Conservation (phyloP, 2,329 filamentous ascomycete genomes). For the Colletotrichum sp. region DNA sequence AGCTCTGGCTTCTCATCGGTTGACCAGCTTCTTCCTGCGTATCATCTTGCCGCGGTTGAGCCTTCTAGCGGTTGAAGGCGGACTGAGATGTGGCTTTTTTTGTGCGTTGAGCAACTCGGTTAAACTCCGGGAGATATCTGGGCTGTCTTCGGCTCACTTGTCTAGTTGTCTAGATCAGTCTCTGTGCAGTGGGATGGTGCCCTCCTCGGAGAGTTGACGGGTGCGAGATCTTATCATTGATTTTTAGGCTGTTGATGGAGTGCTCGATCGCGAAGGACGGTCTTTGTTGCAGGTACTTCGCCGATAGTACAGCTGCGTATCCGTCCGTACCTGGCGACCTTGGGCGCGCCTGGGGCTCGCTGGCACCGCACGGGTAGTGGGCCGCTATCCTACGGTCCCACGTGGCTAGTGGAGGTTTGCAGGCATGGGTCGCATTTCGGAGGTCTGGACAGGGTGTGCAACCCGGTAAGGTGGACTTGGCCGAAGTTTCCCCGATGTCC, state of each 20-base stretch:
- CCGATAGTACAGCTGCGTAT: neutral
- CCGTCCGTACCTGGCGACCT: neutral
- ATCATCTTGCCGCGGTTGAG: too few relatives aligned
- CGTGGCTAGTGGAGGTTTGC: neutral
- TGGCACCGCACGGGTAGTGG: too few relatives aligned
- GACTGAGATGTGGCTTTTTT: neutral
- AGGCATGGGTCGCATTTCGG: neutral
- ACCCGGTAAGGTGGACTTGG: neutral
- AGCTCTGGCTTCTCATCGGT: too few relatives aligned
- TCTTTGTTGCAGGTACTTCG: neutral
- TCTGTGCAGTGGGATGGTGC: too few relatives aligned
- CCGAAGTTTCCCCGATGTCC: neutral
- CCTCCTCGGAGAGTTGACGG: too few relatives aligned
- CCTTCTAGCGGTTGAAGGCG: too few relatives aligned
- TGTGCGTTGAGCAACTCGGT: neutral
- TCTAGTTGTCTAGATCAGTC: neutral
- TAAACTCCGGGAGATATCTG: neutral
- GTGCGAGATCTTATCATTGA: too few relatives aligned
- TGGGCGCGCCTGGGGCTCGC: neutral
- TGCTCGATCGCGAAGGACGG: neutral
- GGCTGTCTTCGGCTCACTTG: neutral
- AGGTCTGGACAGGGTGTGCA: neutral
- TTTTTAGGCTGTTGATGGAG: neutral
- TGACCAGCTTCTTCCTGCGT: too few relatives aligned
- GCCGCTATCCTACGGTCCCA: neutral